A percentile compares a stretch with the other conserved stretches of the same genome.
These are phyloP conservation scores for Shiraia bambusicola DNA, from an alignment of 2,329 filamentous ascomycete species.

Conservation along the genomic window DNA sequence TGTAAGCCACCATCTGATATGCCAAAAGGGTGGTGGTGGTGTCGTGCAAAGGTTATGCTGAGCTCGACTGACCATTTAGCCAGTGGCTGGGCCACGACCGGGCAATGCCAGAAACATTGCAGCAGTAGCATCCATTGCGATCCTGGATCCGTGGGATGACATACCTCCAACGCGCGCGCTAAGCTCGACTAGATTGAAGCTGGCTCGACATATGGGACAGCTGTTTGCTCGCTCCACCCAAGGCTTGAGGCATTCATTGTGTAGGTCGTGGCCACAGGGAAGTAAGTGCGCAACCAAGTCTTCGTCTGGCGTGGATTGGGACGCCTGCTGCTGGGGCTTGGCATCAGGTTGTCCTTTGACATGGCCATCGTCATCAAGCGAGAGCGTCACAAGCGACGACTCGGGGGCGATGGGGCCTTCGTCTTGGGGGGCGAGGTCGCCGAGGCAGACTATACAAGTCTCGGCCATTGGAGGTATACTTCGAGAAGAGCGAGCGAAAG, in stretches of 20 bases:
- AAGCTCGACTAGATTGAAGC: conserved; percentile 87
- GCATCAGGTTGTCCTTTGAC: conserved; percentile 17
- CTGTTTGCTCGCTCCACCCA: conserved; percentile 98
- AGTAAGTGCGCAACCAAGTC: conserved; percentile 62
- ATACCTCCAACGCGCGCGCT: conserved; percentile 77
- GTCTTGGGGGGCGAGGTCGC: conserved; percentile 64
- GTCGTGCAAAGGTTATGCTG: conserved; percentile 21
- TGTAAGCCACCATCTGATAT: conserved; percentile 5
- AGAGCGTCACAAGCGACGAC: conserved; percentile 25
- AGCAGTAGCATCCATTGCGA: conserved; percentile 16
- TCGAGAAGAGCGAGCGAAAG: conserved; percentile 21
- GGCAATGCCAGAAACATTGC: conserved; percentile 19
- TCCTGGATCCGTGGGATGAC: conserved; percentile 27
- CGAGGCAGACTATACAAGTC: conserved; percentile 71
- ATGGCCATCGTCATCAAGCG: conserved; percentile 32
- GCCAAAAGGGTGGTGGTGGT: conserved; percentile 5
- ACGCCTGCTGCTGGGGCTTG: conserved; percentile 16
- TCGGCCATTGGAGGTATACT: conserved; percentile 57
- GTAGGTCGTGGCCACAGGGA: conserved; percentile 87
- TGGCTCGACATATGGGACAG: conserved; percentile 92
- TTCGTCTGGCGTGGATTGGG: conserved; percentile 46
- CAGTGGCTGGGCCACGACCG: conserved; percentile 20
- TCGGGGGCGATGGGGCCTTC: conserved; percentile 42
- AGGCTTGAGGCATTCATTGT: conserved; percentile 87
- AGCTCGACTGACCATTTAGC: conserved; percentile 37